Evolutionary conservation across 331 rosid genomes (phyloP).

Genomic region (Cydonia oblonga): DNA sequence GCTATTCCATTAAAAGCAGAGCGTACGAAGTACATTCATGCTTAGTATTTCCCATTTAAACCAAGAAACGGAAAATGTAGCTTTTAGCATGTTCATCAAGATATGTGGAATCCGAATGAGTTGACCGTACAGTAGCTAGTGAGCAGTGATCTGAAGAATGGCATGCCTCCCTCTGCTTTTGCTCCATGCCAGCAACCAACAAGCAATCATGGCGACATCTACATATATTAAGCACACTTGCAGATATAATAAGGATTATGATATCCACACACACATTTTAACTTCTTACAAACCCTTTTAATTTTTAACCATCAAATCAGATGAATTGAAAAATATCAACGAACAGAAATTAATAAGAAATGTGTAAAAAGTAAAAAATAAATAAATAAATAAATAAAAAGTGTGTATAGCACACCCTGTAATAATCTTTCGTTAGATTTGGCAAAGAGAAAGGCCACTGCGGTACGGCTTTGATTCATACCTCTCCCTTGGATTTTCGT

Average conservation of each 20-base stretch:
- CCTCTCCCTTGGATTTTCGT: conserved; percentile 19
- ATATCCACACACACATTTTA: fast-evolving
- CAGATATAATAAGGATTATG: too few species aligned
- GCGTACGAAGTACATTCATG: background rate
- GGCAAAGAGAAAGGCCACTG: conserved; percentile 22
- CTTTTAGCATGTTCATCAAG: background rate
- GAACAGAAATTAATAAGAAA: too few species aligned
- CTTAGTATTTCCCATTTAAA: background rate
- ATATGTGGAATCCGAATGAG: background rate
- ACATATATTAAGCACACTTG: background rate
- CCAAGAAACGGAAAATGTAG: background rate
- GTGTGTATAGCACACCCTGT: fast-evolving
- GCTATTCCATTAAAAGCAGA: background rate
- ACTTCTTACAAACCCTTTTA: too few species aligned
- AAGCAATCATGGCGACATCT: background rate
- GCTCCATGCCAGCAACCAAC: background rate
- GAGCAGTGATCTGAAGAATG: background rate
- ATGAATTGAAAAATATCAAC: fast-evolving
- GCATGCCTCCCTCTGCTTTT: background rate
- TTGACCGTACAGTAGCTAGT: background rate
- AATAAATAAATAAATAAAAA: too few species aligned
- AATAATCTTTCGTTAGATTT: conserved; percentile 23
- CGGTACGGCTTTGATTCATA: conserved; percentile 35
- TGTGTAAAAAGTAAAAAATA: fast-evolving
- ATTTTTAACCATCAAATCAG: fast-evolving